Conservation (phyloP, 1,139 yeast genomes). For the Suhomyces chickasaworum region DNA sequence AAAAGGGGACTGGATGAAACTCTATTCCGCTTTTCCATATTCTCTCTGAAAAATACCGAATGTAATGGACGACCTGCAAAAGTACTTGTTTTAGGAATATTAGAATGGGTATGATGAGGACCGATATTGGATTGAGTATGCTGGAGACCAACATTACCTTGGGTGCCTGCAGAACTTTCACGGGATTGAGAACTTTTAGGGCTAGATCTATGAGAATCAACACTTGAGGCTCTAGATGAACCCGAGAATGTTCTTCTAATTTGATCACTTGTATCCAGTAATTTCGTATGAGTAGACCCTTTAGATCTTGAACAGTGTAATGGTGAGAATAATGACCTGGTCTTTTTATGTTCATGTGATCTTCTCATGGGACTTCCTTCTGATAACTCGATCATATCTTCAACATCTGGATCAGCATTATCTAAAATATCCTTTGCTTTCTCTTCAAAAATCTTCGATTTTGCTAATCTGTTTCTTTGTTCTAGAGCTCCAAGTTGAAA, state of each 20-base stretch:
- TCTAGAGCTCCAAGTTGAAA: conserved; percentile 42
- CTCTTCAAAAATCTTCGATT: conserved; percentile 33
- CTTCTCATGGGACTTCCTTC: conserved; percentile 4
- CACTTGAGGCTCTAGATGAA: not conserved
- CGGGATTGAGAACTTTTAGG: not conserved
- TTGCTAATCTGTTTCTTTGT: conserved; percentile 36
- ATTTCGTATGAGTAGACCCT: not conserved
- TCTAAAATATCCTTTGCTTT: conserved; percentile 19
- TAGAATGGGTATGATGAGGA: not conserved
- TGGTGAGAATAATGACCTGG: conserved; percentile 1
- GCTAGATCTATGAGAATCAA: not conserved
- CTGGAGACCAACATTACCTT: not conserved
- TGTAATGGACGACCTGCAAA: conserved; percentile 3
- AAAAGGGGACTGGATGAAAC: not conserved
- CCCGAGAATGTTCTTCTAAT: not conserved
- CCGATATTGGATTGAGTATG: not conserved
- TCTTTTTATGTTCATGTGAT: not conserved
- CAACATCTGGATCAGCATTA: conserved; percentile 18
- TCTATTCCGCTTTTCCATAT: not conserved
- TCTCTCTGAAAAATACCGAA: conserved; percentile 5
- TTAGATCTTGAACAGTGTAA: conserved; percentile 1
- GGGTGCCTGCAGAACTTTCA: not conserved
- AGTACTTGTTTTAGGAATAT: not conserved
- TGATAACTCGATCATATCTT: conserved; percentile 17
- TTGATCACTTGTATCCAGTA: not conserved